Percentiles rank a stretch among this genome's conserved stretches.
Conservation (phyloP, 192 early-diverging fungal species). For the Dissophora ornata region DNA sequence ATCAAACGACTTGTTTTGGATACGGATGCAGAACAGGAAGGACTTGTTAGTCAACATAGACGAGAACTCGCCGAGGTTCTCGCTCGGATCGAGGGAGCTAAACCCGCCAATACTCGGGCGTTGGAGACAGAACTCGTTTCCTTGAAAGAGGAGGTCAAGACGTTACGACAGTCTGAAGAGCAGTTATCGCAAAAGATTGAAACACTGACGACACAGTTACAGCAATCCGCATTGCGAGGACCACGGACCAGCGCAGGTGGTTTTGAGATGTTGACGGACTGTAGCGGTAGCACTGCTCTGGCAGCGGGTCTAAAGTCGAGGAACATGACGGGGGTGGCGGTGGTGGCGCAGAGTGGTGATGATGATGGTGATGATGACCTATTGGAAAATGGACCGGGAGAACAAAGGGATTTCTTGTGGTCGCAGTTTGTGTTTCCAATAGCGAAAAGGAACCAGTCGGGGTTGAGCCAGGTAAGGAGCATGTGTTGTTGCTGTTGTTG, state of each 20-base stretch:
- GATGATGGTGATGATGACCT: neutral
- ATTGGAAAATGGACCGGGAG: neutral
- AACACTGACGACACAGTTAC: neutral
- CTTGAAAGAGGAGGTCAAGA: conserved; percentile 10
- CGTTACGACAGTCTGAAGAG: conserved; percentile 1
- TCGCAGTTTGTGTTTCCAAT: conserved; percentile 46
- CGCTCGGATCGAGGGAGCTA: neutral
- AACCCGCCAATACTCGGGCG: neutral
- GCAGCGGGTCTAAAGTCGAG: too few species aligned
- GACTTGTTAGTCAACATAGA: conserved; percentile 2
- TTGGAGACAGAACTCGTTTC: neutral
- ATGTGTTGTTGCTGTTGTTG: too few species aligned
- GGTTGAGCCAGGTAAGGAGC: conserved; percentile 17
- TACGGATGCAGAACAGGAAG: conserved; percentile 23
- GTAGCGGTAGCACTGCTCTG: too few species aligned
- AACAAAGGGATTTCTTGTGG: conserved; percentile 22
- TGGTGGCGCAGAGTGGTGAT: too few species aligned
- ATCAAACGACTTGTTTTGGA: conserved; percentile 26
- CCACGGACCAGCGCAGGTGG: neutral
- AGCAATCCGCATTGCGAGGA: conserved; percentile 8
- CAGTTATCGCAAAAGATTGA: neutral
- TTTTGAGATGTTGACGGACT: neutral
- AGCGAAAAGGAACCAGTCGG: conserved; percentile 5
- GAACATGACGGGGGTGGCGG: too few species aligned
- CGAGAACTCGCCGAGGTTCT: conserved; percentile 2